Percentiles rank a stretch among this genome's conserved stretches.
These are phyloP conservation scores for slime mould (Dictyostelium discoideum) DNA, from an alignment of 78 protist genomes.

Conservation along the genomic window dicty_2.7 NC_007090.3:5432001-5432500, in stretches of 20 bases:
- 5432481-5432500: conserved; percentile 66
- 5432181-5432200: conserved; percentile 1
- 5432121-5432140: conserved; percentile 27
- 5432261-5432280: conserved; percentile 36
- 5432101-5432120: conserved; percentile 59
- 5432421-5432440: background rate
- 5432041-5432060: background rate
- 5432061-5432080: conserved; percentile 46
- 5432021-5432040: background rate
- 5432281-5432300: conserved; percentile 48
- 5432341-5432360: conserved; percentile 66
- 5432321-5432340: conserved; percentile 30
- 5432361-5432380: conserved; percentile 62
- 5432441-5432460: background rate
- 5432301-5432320: conserved; percentile 49
- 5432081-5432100: conserved; percentile 82
- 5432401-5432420: conserved; percentile 26
- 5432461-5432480: conserved; percentile 42
- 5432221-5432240: background rate
- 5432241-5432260: conserved; percentile 37
- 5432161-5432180: conserved; percentile 61
- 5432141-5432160: background rate
- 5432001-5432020: conserved; percentile 60
- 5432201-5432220: background rate
- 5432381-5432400: conserved; percentile 23